Percentiles rank a stretch among this genome's conserved stretches.
Evolutionary conservation across 495 filamentous ascomycete species (phyloP).

Genomic region (Terfezia claveryi): DNA sequence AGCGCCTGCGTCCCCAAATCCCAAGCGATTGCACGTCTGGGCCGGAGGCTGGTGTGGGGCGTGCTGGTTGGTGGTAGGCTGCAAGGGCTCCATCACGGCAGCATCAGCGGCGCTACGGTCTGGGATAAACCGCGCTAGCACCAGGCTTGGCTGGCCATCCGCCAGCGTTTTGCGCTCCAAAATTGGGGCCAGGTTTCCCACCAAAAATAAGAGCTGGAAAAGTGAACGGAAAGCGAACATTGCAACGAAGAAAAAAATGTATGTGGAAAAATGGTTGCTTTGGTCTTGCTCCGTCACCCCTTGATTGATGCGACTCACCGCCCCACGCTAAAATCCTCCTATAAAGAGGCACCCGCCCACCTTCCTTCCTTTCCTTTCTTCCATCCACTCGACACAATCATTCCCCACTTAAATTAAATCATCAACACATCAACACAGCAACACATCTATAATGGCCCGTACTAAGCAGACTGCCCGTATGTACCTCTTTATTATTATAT

Average conservation of each 20-base stretch:
- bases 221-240: conserved; percentile 10
- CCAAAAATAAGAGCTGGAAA: conserved; percentile 17
- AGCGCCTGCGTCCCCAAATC: too few relatives aligned
- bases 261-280: conserved; percentile 11
- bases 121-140: too few relatives aligned
- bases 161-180: too few relatives aligned
- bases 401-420: conserved; percentile 14
- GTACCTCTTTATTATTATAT: conserved; percentile 21
- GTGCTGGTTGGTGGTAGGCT: too few relatives aligned
- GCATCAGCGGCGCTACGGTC: too few relatives aligned
- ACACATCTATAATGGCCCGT: conserved; percentile 61
- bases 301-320: conserved; percentile 10
- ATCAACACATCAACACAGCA: conserved; percentile 26
- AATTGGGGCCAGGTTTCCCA: conserved; percentile 6
- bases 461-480: conserved; percentile 99
- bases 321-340: conserved; percentile 2
- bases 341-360: conserved; percentile 29
- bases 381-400: conserved; percentile 23
- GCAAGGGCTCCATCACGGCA: too few relatives aligned
- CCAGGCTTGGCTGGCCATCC: too few relatives aligned
- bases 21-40: too few relatives aligned
- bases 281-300: conserved; percentile 13
- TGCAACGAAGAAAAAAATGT: too few relatives aligned
- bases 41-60: too few relatives aligned
- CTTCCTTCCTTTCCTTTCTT: conserved; percentile 24